Evolutionary conservation across 306 rosid species (phyloP).

Genomic region (Ochetophila trinervis): DNA sequence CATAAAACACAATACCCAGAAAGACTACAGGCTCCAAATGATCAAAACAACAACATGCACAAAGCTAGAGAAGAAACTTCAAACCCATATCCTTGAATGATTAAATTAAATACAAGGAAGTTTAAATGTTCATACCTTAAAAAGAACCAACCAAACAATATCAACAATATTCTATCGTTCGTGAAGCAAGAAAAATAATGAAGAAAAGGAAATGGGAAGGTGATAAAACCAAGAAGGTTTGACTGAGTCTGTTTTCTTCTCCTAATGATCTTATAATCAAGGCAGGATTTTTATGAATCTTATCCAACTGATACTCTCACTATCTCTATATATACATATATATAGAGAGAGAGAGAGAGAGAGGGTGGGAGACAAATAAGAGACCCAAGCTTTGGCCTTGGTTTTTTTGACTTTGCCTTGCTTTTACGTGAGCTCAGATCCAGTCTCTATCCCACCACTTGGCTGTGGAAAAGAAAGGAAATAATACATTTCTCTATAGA

Average conservation of each 20-base stretch:
- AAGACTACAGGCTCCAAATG: background rate
- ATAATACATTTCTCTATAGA: no score
- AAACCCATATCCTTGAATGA: no score
- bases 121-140: background rate
- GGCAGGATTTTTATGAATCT: background rate
- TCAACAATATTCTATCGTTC: background rate
- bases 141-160: background rate
- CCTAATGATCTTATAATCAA: background rate
- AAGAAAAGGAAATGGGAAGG: no score
- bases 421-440: no score
- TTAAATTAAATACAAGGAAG: background rate
- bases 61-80: background rate
- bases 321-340: no score
- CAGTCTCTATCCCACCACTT: no score
- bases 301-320: background rate
- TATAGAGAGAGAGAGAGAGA: no score
- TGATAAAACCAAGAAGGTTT: background rate
- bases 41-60: background rate
- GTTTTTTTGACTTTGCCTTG: background rate
- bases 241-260: background rate
- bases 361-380: no score
- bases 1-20: background rate
- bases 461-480: no score
- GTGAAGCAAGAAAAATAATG: background rate
- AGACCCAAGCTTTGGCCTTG: no score